Evolutionary conservation across 1,284 basidiomycete species (phyloP), one percentile per base, ranked within the genome.

Genomic region (Volvariella surrecta): DNA sequence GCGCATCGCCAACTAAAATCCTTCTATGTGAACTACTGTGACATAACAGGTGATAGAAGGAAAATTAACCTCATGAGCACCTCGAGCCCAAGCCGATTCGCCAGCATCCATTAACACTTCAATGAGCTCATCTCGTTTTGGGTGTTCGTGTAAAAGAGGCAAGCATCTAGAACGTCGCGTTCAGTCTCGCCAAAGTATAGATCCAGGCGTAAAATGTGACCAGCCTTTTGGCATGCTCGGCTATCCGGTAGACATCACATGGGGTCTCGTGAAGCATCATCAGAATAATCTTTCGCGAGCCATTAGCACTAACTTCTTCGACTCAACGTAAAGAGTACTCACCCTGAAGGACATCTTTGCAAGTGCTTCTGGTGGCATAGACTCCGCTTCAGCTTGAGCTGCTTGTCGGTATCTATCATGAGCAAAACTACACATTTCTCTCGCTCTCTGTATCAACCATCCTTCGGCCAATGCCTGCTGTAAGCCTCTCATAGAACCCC

Each of bases 331-430:
- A 31, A 37, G 40, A 18, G 39, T 11, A 10, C 20, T 13, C 54
- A 81, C 79, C 58, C 75, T 70, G 49, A 82, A 73, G 6, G 78
- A 79, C 80, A 84, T 83, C 53, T 76, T 81, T n/a, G 77, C 68
- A 24, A 75, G 62, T 0, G 63, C 57, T n/a, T 70, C 71, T 32
- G 63, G 59, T 0, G 77, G 63, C 10, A 82, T 62, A 2, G 57
- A 59, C 37, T 71, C 66, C 0, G 70, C 73, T 57, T 82, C 78
- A 2, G 67, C 70, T 52, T 78, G 74, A 7, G 76, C 78, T 13
- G 81, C 79, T 57, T 82, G 81, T 7, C 80, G 71, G 59, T 82
- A 84, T 39, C 80, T 64, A 54, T 84, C 81, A 56, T 85, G 82
- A 2, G 79, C 67, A 59, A 82, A 84, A 50, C 73, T 77, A 57